Evolutionary conservation across 805 yeast genomes (phyloP).

Genomic region (Nakazawaea wickerhamii): DNA sequence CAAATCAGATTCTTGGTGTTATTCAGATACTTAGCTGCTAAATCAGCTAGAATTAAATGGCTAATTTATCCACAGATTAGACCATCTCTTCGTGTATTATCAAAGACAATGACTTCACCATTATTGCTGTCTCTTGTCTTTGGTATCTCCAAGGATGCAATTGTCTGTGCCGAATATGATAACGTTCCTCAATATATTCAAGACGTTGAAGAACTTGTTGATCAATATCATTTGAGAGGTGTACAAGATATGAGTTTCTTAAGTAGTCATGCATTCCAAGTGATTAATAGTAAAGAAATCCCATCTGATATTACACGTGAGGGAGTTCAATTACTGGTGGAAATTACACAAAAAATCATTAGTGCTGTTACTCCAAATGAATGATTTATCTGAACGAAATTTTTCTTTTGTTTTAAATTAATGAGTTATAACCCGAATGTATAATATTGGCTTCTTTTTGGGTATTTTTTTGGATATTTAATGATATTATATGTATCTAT

Average conservation of each 20-base stretch:
- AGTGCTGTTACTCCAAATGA: slow-evolving; percentile 6
- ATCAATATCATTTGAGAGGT: slow-evolving; percentile 20
- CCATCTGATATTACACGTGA: background rate
- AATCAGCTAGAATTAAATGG: slow-evolving; percentile 16
- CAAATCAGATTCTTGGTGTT: slow-evolving; percentile 13
- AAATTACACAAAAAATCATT: slow-evolving; percentile 5
- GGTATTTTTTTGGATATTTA: background rate
- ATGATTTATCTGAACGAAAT: background rate
- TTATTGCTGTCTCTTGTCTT: slow-evolving; percentile 10
- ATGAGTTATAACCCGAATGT: background rate
- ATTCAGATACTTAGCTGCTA: slow-evolving; percentile 8
- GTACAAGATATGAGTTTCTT: slow-evolving; percentile 16
- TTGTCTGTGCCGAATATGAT: slow-evolving; percentile 26
- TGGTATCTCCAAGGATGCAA: slow-evolving; percentile 17
- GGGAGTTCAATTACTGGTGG: background rate
- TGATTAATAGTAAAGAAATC: background rate
- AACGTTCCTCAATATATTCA: slow-evolving; percentile 19
- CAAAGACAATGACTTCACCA: slow-evolving; percentile 6
- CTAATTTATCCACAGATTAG: slow-evolving; percentile 13
- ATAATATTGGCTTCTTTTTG: background rate
- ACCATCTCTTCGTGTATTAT: slow-evolving; percentile 6
- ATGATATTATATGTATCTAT: background rate
- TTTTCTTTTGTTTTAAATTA: background rate
- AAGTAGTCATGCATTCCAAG: slow-evolving; percentile 15
- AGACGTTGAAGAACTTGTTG: slow-evolving; percentile 20